Base-by-base conservation (phyloP, 1,284 basidiomycete species). In the Nidula niveotomentosa region DNA sequence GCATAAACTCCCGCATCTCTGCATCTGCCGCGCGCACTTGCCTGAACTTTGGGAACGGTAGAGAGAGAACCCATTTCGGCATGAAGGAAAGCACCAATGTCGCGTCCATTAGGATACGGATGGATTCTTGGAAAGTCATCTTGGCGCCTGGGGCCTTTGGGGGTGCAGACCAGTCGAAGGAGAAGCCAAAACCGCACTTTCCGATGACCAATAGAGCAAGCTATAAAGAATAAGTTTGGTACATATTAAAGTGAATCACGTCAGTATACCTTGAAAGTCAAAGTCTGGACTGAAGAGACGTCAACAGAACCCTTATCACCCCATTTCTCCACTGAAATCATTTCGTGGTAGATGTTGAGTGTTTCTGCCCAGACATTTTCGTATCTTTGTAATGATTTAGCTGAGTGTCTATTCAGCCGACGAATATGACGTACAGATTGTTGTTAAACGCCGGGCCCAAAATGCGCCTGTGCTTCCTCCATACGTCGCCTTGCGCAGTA, bases 141-240 rank as follows among this genome's bases (percentile, higher is more conserved):
- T 59, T 65, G 15, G 73, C 76, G 56, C 76, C 69, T 1, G 65
- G 58, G 9, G 64, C 63, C 48, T 54, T 65, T 0, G 73, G 69
- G 15, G 71, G 66, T 6, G 74, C 65, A 17, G 59, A 56, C 82
- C 83, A 84, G 35, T 66, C 68, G 53, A 79, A 78, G 1, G 74
- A 68, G 47, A 81, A 69, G 4, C 81, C 81, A 51, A 83, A 83
- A 1, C 78, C 80, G 56, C 78, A 82, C 45, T 69, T 74, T 6
- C 74, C 75, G 41, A 85, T 76, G 15, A 83, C 69, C 35, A 80
- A 65, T 7, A 84, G 67, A 0, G 79, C 75, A 12, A 81, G 62
- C 78, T 82, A 41, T 41, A 17, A 30, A 30, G 30, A 30, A 30
- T 30, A 30, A 30, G 30, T 30, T 5, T 30, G 30, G 30, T 30